Base-by-base conservation (phyloP, 768 basidiomycete genomes). In the Termitomyces sp. region DNA sequence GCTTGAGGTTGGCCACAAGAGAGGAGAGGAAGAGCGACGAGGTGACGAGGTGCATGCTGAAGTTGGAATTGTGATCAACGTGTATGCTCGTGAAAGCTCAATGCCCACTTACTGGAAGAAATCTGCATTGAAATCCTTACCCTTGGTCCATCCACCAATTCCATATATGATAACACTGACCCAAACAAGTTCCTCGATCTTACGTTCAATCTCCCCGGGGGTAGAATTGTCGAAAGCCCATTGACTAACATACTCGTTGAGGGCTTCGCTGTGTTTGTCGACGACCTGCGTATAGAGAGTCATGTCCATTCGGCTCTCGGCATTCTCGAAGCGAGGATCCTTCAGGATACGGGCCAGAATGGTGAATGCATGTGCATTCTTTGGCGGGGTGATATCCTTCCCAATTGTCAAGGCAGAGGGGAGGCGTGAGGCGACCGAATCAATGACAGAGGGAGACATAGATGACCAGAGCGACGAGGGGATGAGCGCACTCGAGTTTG, bases 141-240 rank as follows among this genome's bases (percentile, higher is more conserved):
- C 69, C 52, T 73, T 64, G 55, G 75, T 71, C 76, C 79, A 84
- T 6, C 84, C 87, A 8, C 80, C 81, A 18, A 85, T 72, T 2
- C 79, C 85, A 61, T 86, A 91, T 24, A 86, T 63, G 22, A 88
- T 60, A 0, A 73, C 74, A 52, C 75, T 78, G 18, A 79, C 70
- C 85, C 87, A 91, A 13, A 75, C 66, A 2, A 91, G 65, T 65
- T 91, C 89, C 65, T 87, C 85, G 35, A 87, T 76, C 70, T 88
- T 90, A 13, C 74, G 70, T n/a, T 79, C 75, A 3, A 85, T 61
- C 63, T 79, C 75, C 48, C 72, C 66, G 28, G 75, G 62, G n/a
- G n/a, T n/a, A 38, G 65, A 61, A 36, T 69, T 58, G 55, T 81
- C 75, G 15, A 79, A 42, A 7, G 68, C 75, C 85, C 85, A 86